Base-by-base conservation (phyloP, 441 rosid species). In the Corymbia citriodora region DNA sequence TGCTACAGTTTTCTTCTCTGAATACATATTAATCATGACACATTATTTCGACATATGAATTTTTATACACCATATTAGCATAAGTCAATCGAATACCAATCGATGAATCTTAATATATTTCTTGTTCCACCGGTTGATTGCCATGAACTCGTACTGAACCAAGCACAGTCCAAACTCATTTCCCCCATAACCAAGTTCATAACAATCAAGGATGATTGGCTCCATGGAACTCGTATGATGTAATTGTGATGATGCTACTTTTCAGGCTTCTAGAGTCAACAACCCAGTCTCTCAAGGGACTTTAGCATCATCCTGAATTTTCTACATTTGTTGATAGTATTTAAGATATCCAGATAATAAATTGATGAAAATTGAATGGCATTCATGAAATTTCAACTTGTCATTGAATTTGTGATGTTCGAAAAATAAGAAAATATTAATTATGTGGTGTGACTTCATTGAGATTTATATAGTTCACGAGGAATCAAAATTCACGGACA, bases 101-200 rank as follows among this genome's bases (percentile, higher is more conserved):
- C 2, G 25, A 19, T 36, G 14, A 36, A 5, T 4, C 25, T 1
- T 36, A 19, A 3, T 2, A 5, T 33, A 1, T 9, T 70, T 23
- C 48, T 70, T 70, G 25, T 18, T 18, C 48, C 49, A 18, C 36
- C 6, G 8, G 14, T 36, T 18, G 5, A 9, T 33, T 72, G 81
- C 4, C 8, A 0, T 72, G 4, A 18, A 33, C 48, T 33, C 3
- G 0, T 33, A 72, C 3, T 33, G 8, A 19, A 72, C 82, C 36
- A 5, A 72, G 9, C 17, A 17, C 45, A 3, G 23, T 33, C 45
- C 12, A 70, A 70, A 36, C 5, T 17, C 25, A 33, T 70, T 70
- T 70, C 12, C 25, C 7, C 7, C 0, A 17, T 3, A 68, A 18
- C 2, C 1, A 2, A 70, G 25, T 70, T 12, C 12, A 9, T 70